These are phyloP conservation scores for Hamamelis virginiana DNA, from an alignment of 164 flowering plant genomes.

Conservation along the genomic window DNA sequence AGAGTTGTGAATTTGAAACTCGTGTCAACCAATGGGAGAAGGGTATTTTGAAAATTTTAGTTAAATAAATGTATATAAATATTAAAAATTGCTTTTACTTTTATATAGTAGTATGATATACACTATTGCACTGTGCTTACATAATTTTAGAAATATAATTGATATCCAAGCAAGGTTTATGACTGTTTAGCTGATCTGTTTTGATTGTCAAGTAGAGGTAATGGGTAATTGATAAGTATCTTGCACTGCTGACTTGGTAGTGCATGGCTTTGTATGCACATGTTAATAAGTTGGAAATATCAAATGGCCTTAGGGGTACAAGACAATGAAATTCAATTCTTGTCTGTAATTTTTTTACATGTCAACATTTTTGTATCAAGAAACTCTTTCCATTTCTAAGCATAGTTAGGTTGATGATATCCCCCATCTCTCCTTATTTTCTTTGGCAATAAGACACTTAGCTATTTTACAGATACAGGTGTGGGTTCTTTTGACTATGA, in stretches of 20 bases:
- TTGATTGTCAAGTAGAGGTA: neutral
- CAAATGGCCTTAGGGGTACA: neutral
- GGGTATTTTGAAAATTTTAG: too few relatives aligned
- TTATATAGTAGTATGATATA: too few relatives aligned
- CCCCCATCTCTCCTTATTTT: too few relatives aligned
- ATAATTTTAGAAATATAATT: neutral
- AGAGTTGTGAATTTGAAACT: too few relatives aligned
- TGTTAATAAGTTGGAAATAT: too few relatives aligned
- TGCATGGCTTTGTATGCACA: neutral
- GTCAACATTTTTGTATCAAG: neutral
- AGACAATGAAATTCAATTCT: neutral
- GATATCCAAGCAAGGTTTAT: neutral
- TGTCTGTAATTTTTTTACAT: neutral
- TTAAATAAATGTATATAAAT: too few relatives aligned
- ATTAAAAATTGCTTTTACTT: too few relatives aligned
- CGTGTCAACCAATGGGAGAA: too few relatives aligned
- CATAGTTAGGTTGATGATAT: neutral
- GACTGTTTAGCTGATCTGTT: neutral
- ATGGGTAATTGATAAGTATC: neutral
- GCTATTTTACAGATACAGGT: conserved; percentile 2
- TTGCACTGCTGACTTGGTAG: neutral
- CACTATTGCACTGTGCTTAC: neutral
- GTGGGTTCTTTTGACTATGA: conserved; percentile 31
- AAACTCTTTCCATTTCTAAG: neutral
- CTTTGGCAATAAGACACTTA: too few relatives aligned